phyloP scores from a whole-genome alignment of 2,329 filamentous ascomycete species.

The Orbilia brochopaga region DNA sequence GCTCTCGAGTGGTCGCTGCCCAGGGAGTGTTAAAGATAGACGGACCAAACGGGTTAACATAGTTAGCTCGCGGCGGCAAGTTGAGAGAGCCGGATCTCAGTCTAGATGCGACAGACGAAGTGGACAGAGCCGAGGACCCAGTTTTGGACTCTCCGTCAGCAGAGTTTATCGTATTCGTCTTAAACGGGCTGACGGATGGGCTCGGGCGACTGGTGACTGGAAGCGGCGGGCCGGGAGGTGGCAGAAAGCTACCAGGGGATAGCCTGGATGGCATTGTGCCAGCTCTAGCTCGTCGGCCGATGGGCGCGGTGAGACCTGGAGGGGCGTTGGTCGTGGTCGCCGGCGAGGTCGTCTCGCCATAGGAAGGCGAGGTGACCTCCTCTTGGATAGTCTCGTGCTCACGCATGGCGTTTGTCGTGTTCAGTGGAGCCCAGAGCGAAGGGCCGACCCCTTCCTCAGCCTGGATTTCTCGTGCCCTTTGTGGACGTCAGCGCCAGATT shows the following conservation, averaged over 20 bases:
- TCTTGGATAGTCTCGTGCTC: conserved; percentile 73
- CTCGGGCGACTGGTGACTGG: conserved; percentile 83
- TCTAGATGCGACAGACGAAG: conserved; percentile 54
- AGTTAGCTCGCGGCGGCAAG: conserved; percentile 54
- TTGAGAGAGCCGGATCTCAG: conserved; percentile 55
- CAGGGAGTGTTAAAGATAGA: conserved; percentile 88
- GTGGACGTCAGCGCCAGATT: background rate
- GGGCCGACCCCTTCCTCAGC: conserved; percentile 86
- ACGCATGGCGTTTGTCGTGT: conserved; percentile 94
- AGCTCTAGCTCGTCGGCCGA: conserved; percentile 80
- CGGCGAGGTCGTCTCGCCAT: conserved; percentile 30
- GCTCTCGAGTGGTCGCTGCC: conserved; percentile 72
- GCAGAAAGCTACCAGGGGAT: conserved; percentile 71
- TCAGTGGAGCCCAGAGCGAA: conserved; percentile 89
- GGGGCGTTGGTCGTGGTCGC: conserved; percentile 66
- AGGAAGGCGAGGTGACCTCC: conserved; percentile 63
- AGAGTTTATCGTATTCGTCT: conserved; percentile 63
- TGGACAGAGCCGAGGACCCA: conserved; percentile 55
- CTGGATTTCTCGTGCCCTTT: conserved; percentile 94
- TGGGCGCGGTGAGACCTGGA: conserved; percentile 69
- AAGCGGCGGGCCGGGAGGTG: conserved; percentile 63
- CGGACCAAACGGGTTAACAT: conserved; percentile 74
- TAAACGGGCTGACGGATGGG: conserved; percentile 85
- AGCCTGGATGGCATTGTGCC: conserved; percentile 97
- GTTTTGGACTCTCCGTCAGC: conserved; percentile 58